A percentile compares a stretch with the other conserved stretches of the same genome.
Evolutionary conservation across 108 stramenopile species (phyloP).

Genomic region (Cylindrotheca closterium): DNA sequence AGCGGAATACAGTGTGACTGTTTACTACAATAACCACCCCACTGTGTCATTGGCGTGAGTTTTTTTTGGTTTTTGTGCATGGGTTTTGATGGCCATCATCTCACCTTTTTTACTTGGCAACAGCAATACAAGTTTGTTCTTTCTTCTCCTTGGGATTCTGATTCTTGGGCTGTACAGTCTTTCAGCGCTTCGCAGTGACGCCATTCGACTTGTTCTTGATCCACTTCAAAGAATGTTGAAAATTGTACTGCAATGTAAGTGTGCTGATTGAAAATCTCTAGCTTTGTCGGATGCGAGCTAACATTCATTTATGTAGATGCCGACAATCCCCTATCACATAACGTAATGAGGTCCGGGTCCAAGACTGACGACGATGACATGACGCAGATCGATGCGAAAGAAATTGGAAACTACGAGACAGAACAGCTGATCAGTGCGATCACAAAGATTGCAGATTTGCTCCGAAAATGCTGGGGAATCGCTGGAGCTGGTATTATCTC

Average conservation of each 20-base stretch:
- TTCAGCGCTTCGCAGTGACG: conserved; percentile 63
- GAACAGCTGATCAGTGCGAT: conserved; percentile 90
- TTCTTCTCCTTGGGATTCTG: conserved; percentile 50
- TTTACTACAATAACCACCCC: conserved; percentile 34
- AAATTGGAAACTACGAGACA: conserved; percentile 90
- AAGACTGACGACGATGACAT: conserved; percentile 9
- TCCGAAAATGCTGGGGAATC: conserved; percentile 96
- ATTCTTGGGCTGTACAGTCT: conserved; percentile 50
- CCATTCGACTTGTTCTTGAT: conserved; percentile 68
- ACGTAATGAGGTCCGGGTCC: conserved; percentile 17
- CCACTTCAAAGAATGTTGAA: conserved; percentile 82
- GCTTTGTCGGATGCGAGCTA: no score
- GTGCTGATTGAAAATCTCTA: no score
- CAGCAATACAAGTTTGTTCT: conserved; percentile 33
- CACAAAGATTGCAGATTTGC: conserved; percentile 89
- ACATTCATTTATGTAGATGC: conserved; percentile 8
- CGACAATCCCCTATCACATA: conserved; percentile 33
- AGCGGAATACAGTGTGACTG: conserved; percentile 7
- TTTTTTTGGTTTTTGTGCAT: background rate
- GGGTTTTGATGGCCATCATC: background rate
- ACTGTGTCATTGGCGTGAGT: conserved; percentile 22
- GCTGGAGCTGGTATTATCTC: conserved; percentile 97
- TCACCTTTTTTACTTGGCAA: background rate
- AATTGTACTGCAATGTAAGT: conserved; percentile 79
- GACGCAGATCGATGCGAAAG: conserved; percentile 18